phyloP scores from a whole-genome alignment of 192 early-diverging fungal species.

The Umbelopsis ramanniana region DNA sequence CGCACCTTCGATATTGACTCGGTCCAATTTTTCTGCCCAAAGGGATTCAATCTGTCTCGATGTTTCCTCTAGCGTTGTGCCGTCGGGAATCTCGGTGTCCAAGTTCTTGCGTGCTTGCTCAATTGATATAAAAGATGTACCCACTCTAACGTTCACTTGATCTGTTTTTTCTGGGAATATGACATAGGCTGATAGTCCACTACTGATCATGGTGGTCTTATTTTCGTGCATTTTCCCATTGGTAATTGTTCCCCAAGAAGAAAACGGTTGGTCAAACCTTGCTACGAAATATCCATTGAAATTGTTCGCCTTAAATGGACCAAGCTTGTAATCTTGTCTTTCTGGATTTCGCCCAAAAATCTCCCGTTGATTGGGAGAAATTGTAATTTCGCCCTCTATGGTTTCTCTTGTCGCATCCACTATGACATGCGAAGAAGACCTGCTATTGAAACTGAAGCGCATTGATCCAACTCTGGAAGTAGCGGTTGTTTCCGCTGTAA shows the following conservation, averaged over 20 bases:
- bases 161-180: background rate
- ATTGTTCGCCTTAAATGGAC: background rate
- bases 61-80: background rate
- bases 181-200: background rate
- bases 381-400: background rate
- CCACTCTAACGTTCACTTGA: slow-evolving; percentile 2
- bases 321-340: background rate
- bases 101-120: slow-evolving; percentile 9
- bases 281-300: slow-evolving; percentile 18
- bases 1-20: slow-evolving; percentile 14
- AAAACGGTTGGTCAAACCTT: background rate
- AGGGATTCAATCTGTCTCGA: background rate
- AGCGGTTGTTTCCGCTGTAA: slow-evolving; percentile 1
- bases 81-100: slow-evolving; percentile 6
- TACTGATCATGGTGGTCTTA: background rate
- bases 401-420: background rate
- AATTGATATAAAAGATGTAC: background rate
- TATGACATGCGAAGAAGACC: background rate
- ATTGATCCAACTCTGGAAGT: slow-evolving; percentile 3
- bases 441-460: background rate
- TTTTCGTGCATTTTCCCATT: background rate
- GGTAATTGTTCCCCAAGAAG: background rate
- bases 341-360: slow-evolving; percentile 5
- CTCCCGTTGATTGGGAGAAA: background rate
- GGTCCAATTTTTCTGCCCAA: slow-evolving; percentile 8